Base-by-base conservation (phyloP, 768 basidiomycete genomes). In the Lentinula edodes region DNA sequence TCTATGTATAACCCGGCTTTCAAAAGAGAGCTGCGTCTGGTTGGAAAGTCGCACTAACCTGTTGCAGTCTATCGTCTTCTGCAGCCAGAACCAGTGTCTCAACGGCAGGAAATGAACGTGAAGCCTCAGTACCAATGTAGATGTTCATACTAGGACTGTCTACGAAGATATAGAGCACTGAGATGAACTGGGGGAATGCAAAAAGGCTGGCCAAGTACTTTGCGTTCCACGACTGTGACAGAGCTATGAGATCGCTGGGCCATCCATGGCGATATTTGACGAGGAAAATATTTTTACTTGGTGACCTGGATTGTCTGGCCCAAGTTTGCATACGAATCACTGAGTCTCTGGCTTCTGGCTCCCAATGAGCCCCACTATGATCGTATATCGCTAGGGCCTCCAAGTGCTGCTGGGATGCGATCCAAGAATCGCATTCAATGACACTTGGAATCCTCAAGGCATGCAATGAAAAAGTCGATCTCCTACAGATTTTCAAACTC, bases 101-200 rank as follows among this genome's bases (percentile, higher is more conserved):
- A 28, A 15, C 41, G 1, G 16, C 65, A n/a, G 39, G 20, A 35
- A 46, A 52, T 54, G 23, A 54, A 20, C 8, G 3, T 75, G 77
- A 78, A 77, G 38, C 52, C 28, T 35, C 23, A 34, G 15, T 41
- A 16, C 38, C 39, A 6, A 55, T 7, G 18, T 41, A 36, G 10
- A 55, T 18, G 15, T 41, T 20, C 53, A n/a, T 10, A 39, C 41
- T 13, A 16, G 32, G 36, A n/a, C 53, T 18, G 38, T 41, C 38
- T 28, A 41, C n/a, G 20, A 55, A 42, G 12, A 55, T 16, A 12
- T 42, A 55, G 53, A 55, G 38, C 3, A 15, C 38, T 16, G 53
- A 55, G 20, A 55, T 55, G 38, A 55, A 42, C 5, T 55, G 53
- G 2, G 53, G 32, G 15, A 36, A 55, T 13, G 53, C 53, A 20